Conservation (phyloP, 2,329 filamentous ascomycete species). For the Teratosphaeria pseudoeucalypti region DNA sequence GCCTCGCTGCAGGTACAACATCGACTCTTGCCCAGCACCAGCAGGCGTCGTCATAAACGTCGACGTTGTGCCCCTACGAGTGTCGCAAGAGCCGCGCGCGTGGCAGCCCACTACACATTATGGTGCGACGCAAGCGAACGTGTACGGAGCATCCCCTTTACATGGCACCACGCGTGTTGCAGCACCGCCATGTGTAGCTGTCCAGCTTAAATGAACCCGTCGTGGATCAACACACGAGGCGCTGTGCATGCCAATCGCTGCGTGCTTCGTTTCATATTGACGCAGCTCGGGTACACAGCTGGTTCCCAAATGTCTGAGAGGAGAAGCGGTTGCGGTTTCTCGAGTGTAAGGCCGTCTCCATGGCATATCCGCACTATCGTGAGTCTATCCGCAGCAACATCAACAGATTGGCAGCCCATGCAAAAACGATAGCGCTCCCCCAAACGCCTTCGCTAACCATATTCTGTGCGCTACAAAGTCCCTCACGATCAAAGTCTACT, state of each 20-base stretch:
- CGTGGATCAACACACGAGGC: neutral
- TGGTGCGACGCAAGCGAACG: neutral
- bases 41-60: neutral
- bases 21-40: neutral
- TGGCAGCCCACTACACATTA: neutral
- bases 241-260: neutral
- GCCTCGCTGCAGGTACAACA: neutral
- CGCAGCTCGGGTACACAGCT: neutral
- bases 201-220: neutral
- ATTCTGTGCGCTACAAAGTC: neutral
- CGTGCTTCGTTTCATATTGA: neutral
- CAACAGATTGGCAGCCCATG: neutral
- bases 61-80: neutral
- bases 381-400: neutral
- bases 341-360: neutral
- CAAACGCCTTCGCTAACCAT: neutral
- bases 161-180: neutral
- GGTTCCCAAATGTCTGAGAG: neutral
- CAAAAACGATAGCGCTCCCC: neutral
- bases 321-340: neutral
- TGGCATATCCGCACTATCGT: neutral
- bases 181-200: neutral
- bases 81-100: neutral
- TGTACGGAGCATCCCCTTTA: neutral
- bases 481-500: neutral